phyloP scores from a whole-genome alignment of 2,329 filamentous ascomycete genomes.

The Tolypocladium amazonense region DNA sequence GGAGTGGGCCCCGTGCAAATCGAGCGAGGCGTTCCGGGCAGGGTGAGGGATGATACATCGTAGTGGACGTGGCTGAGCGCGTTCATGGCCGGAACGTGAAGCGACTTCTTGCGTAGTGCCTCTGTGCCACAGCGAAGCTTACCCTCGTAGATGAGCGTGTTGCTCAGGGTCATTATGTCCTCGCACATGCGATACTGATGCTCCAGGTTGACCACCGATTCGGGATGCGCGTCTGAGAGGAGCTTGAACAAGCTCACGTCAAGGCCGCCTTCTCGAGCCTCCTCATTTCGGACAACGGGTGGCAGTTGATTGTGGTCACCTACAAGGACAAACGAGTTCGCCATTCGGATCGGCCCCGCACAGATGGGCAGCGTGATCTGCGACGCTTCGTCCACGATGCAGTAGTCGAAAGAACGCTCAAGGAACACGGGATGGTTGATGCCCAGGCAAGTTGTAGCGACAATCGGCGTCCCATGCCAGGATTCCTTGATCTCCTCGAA shows the following conservation, averaged over 20 bases:
- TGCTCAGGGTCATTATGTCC: conserved; percentile 91
- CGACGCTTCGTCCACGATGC: conserved; percentile 95
- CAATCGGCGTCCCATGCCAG: conserved; percentile 79
- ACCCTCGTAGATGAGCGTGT: conserved; percentile 86
- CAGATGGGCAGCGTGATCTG: conserved; percentile 96
- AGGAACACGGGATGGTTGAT: conserved; percentile 84
- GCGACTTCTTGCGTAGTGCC: conserved; percentile 56
- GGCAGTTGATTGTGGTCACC: conserved; percentile 96
- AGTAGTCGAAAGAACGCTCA: conserved; percentile 89
- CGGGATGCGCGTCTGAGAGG: conserved; percentile 77
- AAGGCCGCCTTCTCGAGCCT: conserved; percentile 73
- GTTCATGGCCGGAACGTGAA: conserved; percentile 57
- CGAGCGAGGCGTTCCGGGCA: conserved; percentile 28
- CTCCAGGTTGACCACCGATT: conserved; percentile 81
- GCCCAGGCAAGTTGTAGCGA: conserved; percentile 89
- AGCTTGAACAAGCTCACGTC: conserved; percentile 92
- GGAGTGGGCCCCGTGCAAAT: conserved; percentile 44
- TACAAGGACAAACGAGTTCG: conserved; percentile 84
- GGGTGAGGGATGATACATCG: conserved; percentile 33
- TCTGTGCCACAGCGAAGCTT: conserved; percentile 80
- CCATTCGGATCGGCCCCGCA: conserved; percentile 85
- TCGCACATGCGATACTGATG: conserved; percentile 98
- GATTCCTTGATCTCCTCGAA: conserved; percentile 76
- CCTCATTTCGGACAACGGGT: conserved; percentile 85
- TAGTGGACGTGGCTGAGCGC: conserved; percentile 51